Conservation (phyloP, 805 yeast genomes). For the Clavispora fructus region DNA sequence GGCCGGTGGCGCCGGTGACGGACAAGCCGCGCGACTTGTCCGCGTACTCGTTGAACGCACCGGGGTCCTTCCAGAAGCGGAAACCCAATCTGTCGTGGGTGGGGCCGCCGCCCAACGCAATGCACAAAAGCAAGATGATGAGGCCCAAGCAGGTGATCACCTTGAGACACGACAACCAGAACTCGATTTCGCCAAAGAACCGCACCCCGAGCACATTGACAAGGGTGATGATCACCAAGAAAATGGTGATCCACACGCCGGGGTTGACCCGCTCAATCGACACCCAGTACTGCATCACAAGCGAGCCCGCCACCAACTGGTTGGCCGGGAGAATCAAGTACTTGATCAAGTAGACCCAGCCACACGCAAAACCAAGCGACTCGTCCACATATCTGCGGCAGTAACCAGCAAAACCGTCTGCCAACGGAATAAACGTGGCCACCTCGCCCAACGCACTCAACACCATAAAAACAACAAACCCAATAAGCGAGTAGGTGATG, state of each 20-base stretch:
- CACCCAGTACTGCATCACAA: slow-evolving; percentile 52
- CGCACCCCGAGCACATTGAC: slow-evolving; percentile 47
- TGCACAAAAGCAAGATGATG: slow-evolving; percentile 54
- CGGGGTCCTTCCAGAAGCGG: slow-evolving; percentile 66
- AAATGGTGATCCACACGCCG: slow-evolving; percentile 41
- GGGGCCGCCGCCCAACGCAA: slow-evolving; percentile 78
- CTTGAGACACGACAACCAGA: slow-evolving; percentile 60
- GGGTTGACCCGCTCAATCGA: slow-evolving; percentile 41
- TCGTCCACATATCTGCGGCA: slow-evolving; percentile 61
- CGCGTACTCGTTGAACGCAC: slow-evolving; percentile 50
- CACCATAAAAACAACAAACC: slow-evolving; percentile 57
- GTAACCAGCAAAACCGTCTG: slow-evolving; percentile 63
- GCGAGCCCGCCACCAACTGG: slow-evolving; percentile 59
- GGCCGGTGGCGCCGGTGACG: slow-evolving; percentile 43
- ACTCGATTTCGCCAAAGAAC: slow-evolving; percentile 43
- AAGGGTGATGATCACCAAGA: slow-evolving; percentile 36
- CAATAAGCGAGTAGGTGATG: slow-evolving; percentile 64
- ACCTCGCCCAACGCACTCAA: slow-evolving; percentile 58
- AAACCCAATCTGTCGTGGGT: slow-evolving; percentile 68
- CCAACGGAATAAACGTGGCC: slow-evolving; percentile 60
- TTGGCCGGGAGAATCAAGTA: slow-evolving; percentile 55
- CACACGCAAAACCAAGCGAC: slow-evolving; percentile 64
- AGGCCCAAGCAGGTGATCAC: slow-evolving; percentile 63
- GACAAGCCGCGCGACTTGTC: slow-evolving; percentile 34
- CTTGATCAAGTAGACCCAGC: slow-evolving; percentile 56